These are phyloP conservation scores for Haplographium delicatum DNA, from an alignment of 495 filamentous ascomycete species.

Conservation along the genomic window DNA sequence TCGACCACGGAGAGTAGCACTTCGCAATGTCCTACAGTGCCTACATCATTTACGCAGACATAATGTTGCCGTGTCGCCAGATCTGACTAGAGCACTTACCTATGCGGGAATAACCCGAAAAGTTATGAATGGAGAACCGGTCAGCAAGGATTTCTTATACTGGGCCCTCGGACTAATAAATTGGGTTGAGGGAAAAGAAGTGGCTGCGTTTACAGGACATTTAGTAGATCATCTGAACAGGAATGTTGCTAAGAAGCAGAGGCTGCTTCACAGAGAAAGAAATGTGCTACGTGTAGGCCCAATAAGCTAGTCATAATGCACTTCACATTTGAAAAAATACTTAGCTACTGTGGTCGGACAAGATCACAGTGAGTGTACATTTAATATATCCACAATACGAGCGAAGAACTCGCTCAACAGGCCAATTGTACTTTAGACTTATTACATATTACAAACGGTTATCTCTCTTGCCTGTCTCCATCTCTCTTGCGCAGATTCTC, in stretches of 20 bases:
- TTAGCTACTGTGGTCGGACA: too few species aligned
- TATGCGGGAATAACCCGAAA: conserved; percentile 33
- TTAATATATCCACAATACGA: too few species aligned
- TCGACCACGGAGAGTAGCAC: conserved; percentile 30
- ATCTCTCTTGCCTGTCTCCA: conserved; percentile 35
- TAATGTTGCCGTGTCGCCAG: conserved; percentile 19
- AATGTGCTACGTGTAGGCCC: conserved; percentile 14
- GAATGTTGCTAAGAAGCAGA: background rate
- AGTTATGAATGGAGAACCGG: conserved; percentile 29
- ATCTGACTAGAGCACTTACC: conserved; percentile 31
- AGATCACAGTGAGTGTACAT: too few species aligned
- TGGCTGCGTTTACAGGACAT: conserved; percentile 23
- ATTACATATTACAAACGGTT: too few species aligned
- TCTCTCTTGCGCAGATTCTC: conserved; percentile 69
- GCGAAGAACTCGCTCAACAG: too few species aligned
- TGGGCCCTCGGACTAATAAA: conserved; percentile 35
- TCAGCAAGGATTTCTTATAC: conserved; percentile 31
- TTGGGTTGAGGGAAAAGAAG: conserved; percentile 27
- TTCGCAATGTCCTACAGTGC: conserved; percentile 35
- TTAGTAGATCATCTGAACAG: conserved; percentile 13
- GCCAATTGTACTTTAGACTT: too few species aligned
- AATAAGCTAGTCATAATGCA: conserved; percentile 6
- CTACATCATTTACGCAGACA: conserved; percentile 29
- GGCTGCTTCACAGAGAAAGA: background rate
- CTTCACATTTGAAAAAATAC: too few species aligned